A percentile compares a stretch with the other conserved stretches of the same genome.
phyloP scores from a whole-genome alignment of 169 alveolate genomes.

The Plasmodium relictum region DNA sequence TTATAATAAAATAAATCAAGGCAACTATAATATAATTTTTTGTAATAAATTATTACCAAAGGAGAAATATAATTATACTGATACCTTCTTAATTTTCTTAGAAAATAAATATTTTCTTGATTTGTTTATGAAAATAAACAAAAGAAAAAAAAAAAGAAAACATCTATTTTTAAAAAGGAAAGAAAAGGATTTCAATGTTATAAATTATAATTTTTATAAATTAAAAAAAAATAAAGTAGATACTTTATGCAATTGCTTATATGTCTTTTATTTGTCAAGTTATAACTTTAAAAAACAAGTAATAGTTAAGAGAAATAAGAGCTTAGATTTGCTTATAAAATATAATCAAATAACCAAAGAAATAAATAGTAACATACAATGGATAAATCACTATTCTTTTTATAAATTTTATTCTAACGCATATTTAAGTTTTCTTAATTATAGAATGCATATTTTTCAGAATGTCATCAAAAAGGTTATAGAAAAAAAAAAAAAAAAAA shows the following conservation, averaged over 20 bases:
- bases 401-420: slow-evolving; percentile 66
- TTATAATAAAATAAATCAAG: slow-evolving; percentile 42
- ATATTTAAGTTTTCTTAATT: slow-evolving; percentile 56
- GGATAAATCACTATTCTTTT: slow-evolving; percentile 71
- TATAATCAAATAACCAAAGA: slow-evolving; percentile 25
- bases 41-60: slow-evolving; percentile 48
- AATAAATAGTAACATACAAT: slow-evolving; percentile 37
- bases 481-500: slow-evolving; percentile 13
- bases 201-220: background rate
- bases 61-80: slow-evolving; percentile 52
- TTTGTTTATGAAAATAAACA: background rate
- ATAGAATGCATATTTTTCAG: slow-evolving; percentile 52
- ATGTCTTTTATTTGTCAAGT: slow-evolving; percentile 21
- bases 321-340: slow-evolving; percentile 9
- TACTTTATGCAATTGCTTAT: slow-evolving; percentile 19
- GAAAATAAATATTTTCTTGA: slow-evolving; percentile 54
- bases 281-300: background rate
- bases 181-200: background rate
- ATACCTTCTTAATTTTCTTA: slow-evolving; percentile 31
- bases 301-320: slow-evolving; percentile 25
- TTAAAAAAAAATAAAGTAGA: slow-evolving; percentile 4
- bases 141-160: background rate
- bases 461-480: slow-evolving; percentile 12
- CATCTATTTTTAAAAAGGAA: background rate
- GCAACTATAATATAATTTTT: slow-evolving; percentile 33